Base-by-base conservation (phyloP, 2,329 filamentous ascomycete species). In the Reticulascus tulasneorum region DNA sequence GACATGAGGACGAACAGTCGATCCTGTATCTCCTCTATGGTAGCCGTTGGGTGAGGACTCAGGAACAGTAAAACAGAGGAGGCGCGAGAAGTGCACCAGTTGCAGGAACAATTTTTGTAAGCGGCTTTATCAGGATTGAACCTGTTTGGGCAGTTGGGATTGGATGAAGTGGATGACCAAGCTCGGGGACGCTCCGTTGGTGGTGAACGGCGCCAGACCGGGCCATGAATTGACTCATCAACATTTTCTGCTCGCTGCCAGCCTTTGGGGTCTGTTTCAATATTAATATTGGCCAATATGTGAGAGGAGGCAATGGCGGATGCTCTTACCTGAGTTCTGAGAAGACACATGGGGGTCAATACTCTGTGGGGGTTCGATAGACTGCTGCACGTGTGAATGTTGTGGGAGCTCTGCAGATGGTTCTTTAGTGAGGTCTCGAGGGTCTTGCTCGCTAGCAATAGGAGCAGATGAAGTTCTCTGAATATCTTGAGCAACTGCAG, bases 61-160 rank as follows among this genome's bases (percentile, higher is more conserved):
- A 33, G 13, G 13, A 25, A 15, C 3, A 37, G 11, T 5, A 20
- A 37, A 18, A 37, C 28, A 17, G 35, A 25, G 3, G 28, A 49
- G 33, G 63, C 62, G 22, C 51, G 45, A 7, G 38, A 29, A 16
- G 47, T 44, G 23, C 60, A 64, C 4, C 39, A 31, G 12, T 35
- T 21, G 23, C 60, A 64, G 29, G 29, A 36, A 34, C 60, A 63
- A 2, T 44, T 48, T 12, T 42, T 35, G 36, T 63, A 62, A 4
- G n/a, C 20, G 8, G 17, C 6, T 6, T 6, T 23, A n/a, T 11
- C 7, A 12, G 10, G 22, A 16, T 12, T 11, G 17, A 25, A 23
- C 11, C 23, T 22, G 8, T 37, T 37, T 11, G 6, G 10, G 35
- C 35, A 37, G 15, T 25, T n/a, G 13, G 6, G 15, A 7, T 24